Conservation (phyloP, 441 rosid species). For the Gossypium armourianum region DNA sequence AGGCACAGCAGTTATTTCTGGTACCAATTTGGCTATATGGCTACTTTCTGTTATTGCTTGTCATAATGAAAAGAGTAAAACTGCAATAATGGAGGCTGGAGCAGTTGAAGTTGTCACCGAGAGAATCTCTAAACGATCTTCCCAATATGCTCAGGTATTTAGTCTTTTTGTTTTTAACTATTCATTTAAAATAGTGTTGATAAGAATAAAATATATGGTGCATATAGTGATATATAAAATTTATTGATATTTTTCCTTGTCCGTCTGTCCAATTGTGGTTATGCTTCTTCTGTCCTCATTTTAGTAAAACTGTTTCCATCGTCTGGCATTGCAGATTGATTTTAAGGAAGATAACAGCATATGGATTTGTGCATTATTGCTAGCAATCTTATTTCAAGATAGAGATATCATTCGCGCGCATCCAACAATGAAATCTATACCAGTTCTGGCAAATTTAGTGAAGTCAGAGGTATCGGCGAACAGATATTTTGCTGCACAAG, state of each 20-base stretch:
- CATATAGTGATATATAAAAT: slow-evolving; percentile 6
- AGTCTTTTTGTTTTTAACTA: slow-evolving; percentile 1
- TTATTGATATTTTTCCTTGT: slow-evolving; percentile 10
- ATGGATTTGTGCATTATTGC: slow-evolving; percentile 91
- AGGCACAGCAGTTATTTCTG: slow-evolving; percentile 50
- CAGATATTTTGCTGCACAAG: slow-evolving; percentile 96
- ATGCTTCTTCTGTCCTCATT: neutral
- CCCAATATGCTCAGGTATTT: slow-evolving; percentile 71
- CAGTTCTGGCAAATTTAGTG: slow-evolving; percentile 73
- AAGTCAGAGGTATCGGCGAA: slow-evolving; percentile 84
- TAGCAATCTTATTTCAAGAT: slow-evolving; percentile 85
- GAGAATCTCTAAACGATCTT: slow-evolving; percentile 49
- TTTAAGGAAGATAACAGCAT: slow-evolving; percentile 68
- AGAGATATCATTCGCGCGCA: slow-evolving; percentile 84
- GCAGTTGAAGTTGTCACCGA: slow-evolving; percentile 79
- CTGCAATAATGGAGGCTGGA: slow-evolving; percentile 80
- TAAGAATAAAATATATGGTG: neutral
- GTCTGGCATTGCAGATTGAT: slow-evolving; percentile 54
- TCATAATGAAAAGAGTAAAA: slow-evolving; percentile 69
- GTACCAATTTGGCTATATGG: slow-evolving; percentile 74
- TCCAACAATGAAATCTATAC: slow-evolving; percentile 83
- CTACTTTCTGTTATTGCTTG: slow-evolving; percentile 84
- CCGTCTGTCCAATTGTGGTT: slow-evolving; percentile 2
- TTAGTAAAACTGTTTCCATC: slow-evolving; percentile 18
- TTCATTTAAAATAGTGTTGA: neutral